phyloP scores from a whole-genome alignment of 2,329 filamentous ascomycete genomes.

The Knufia petricola region DNA sequence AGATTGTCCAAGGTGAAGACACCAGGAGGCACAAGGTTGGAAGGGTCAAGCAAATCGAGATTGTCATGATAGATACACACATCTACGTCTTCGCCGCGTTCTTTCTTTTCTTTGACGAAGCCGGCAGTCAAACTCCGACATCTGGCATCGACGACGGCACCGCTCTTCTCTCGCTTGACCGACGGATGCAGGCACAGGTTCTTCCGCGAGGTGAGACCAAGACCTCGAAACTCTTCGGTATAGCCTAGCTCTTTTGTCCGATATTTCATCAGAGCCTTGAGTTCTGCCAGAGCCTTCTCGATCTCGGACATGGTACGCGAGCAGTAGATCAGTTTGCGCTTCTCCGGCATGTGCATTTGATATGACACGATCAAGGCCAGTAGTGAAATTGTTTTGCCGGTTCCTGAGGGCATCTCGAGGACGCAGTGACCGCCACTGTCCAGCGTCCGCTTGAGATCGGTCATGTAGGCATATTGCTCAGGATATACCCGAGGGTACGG shows the following conservation, averaged over 20 bases:
- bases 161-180: constrained; percentile 93
- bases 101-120: constrained; percentile 96
- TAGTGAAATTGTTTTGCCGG: constrained; percentile 92
- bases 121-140: constrained; percentile 92
- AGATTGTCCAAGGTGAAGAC: constrained; percentile 93
- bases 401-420: constrained; percentile 97
- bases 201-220: constrained; percentile 91
- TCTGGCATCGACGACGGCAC: constrained; percentile 83
- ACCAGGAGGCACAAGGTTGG: constrained; percentile 87
- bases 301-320: constrained; percentile 99
- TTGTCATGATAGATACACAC: constrained; percentile 97
- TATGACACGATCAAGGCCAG: constrained; percentile 94
- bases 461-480: constrained; percentile 72
- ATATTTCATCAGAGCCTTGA: constrained; percentile 92
- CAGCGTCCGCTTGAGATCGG: constrained; percentile 76
- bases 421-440: constrained; percentile 94
- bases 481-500: constrained; percentile 68
- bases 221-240: constrained; percentile 83
- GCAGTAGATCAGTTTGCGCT: constrained; percentile 95
- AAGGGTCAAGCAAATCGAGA: constrained; percentile 84
- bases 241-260: constrained; percentile 78
- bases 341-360: constrained; percentile 85
- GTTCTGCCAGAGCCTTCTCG: constrained; percentile 86
- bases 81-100: constrained; percentile 86
- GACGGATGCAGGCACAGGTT: constrained; percentile 94